Conservation (phyloP, 2,329 filamentous ascomycete genomes). For the Bipolaris bicolor region DNA sequence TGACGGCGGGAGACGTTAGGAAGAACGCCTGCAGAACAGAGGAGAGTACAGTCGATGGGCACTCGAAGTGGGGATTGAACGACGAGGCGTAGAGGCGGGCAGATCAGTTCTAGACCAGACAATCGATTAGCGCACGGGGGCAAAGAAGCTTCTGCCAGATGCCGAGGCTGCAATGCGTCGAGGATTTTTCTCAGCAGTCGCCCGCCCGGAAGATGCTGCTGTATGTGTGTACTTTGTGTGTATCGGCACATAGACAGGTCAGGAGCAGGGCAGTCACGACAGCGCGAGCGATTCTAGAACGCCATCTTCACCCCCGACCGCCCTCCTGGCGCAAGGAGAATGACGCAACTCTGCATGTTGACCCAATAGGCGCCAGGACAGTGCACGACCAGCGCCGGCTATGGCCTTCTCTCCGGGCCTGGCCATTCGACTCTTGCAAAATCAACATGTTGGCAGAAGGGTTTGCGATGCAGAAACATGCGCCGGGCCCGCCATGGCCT, state of each 20-base stretch:
- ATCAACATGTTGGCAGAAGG: background rate
- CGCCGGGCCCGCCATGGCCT: conserved; percentile 1
- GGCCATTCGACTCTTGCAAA: conserved; percentile 19
- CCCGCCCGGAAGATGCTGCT: background rate
- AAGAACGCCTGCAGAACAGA: conserved; percentile 9
- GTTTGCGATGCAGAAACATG: background rate
- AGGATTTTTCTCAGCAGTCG: conserved; percentile 7
- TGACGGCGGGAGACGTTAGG: conserved; percentile 1
- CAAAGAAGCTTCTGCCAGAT: background rate
- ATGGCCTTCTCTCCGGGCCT: conserved; percentile 21
- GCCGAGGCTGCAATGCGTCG: conserved; percentile 1
- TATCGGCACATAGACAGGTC: conserved; percentile 3
- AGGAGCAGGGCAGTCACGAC: conserved; percentile 1
- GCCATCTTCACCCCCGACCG: conserved; percentile 8
- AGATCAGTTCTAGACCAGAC: conserved; percentile 30
- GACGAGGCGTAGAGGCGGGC: conserved; percentile 19
- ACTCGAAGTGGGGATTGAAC: conserved; percentile 16
- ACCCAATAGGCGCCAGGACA: conserved; percentile 7
- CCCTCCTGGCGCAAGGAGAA: conserved; percentile 8
- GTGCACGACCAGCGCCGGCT: conserved; percentile 10
- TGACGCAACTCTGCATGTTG: conserved; percentile 21
- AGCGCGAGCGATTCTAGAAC: conserved; percentile 24
- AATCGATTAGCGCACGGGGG: conserved; percentile 10
- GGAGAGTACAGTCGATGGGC: conserved; percentile 10
- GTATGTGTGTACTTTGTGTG: background rate